Base-by-base conservation (phyloP, 306 rosid species). In the Citrullus mucosospermus region DNA sequence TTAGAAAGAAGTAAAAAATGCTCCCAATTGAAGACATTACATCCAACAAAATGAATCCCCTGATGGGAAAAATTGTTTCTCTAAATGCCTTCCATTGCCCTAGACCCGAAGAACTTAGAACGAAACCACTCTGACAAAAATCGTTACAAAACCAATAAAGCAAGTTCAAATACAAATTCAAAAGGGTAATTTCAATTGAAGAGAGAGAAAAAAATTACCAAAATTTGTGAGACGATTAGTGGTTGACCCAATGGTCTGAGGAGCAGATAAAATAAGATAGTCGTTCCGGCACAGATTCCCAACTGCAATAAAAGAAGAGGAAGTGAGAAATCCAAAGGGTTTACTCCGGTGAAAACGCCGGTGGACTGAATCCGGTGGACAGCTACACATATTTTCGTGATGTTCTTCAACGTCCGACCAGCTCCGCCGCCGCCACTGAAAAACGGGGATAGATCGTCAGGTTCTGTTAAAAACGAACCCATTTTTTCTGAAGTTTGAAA, bases 51-150 rank as follows among this genome's bases (percentile, higher is more conserved):
- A 86, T 4, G 80, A 83, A 78, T 43, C 88, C 69, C 57, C 78
- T 78, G 16, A 53, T 28, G 5, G 86, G 88, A 50, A 86, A 86
- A 28, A 80, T 11, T 1, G 22, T 32, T 3, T 25, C 2, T n/a
- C 10, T 59, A 36, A 83, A 75, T 39, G 32, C 16, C 4, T 16
- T 7, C 67, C 8, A 80, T 72, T 74, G 58, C 77, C 81, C 79
- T 13, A 86, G 65, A 82, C 70, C 78, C 44, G 86, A 82, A 20
- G 88, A 84, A 39, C 88, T 84, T 51, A 83, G 75, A 25, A 83
- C n/a, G 30, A 80, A 65, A 48, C 84, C 81, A 51, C 86, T 84
- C 86, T 85, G 84, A 54, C 43, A 81, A 73, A 60, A 18, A 41
- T 60, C 17, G 43, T 48, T 14, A 15, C 57, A 53, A 8, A 30